phyloP scores from a whole-genome alignment of 192 early-diverging fungal species.

The Phycomyces blakesleeanus region DNA sequence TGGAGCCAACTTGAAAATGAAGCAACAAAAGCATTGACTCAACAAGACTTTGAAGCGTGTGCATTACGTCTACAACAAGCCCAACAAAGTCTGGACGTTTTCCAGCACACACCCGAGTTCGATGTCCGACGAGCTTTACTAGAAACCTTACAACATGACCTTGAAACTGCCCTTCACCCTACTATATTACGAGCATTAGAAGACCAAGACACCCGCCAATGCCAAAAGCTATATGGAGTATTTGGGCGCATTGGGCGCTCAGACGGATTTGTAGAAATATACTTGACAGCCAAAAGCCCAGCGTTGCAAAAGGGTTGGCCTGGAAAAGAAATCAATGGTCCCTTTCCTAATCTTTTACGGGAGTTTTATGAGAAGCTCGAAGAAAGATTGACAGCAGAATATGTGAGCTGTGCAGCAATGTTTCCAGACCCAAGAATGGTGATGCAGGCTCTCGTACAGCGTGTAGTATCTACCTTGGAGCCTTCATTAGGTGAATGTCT shows the following conservation, averaged over 20 bases:
- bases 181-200: constrained; percentile 50
- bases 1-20: constrained; percentile 74
- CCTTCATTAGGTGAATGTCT: constrained; percentile 40
- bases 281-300: constrained; percentile 47
- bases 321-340: neutral
- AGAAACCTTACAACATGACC: constrained; percentile 50
- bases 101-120: constrained; percentile 67
- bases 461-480: constrained; percentile 47
- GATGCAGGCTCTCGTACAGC: constrained; percentile 45
- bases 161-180: constrained; percentile 52
- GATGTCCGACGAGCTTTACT: constrained; percentile 58
- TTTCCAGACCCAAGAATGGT: constrained; percentile 48
- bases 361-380: constrained; percentile 4
- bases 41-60: constrained; percentile 60
- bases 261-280: constrained; percentile 56
- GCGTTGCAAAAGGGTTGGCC: constrained; percentile 48
- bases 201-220: constrained; percentile 53
- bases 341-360: neutral
- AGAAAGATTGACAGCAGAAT: constrained; percentile 48
- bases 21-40: constrained; percentile 57
- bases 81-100: constrained; percentile 55
- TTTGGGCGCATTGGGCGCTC: constrained; percentile 55
- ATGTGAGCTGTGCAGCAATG: constrained; percentile 52
- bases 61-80: constrained; percentile 61
- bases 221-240: constrained; percentile 49